Conservation (phyloP, 2,329 filamentous ascomycete genomes). For the Curvularia hawaiiensis region DNA sequence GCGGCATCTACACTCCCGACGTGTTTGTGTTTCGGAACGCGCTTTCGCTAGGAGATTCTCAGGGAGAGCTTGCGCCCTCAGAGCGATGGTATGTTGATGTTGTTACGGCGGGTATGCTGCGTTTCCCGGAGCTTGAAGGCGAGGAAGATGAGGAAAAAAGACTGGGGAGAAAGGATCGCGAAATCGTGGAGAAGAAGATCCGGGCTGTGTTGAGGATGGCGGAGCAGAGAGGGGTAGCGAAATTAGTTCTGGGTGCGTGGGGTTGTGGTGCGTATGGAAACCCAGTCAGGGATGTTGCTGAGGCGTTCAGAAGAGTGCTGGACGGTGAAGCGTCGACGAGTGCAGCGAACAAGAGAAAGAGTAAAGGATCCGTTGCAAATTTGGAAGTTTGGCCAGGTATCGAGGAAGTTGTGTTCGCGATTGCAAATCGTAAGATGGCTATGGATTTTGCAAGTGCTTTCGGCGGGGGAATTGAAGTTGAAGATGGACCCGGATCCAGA, state of each 20-base stretch:
- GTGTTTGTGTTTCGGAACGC: slow-evolving; percentile 62
- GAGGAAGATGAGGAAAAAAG: slow-evolving; percentile 47
- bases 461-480: slow-evolving; percentile 46
- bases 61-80: slow-evolving; percentile 50
- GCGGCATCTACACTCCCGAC: slow-evolving; percentile 62
- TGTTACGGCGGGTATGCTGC: slow-evolving; percentile 62
- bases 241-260: slow-evolving; percentile 66
- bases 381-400: slow-evolving; percentile 52
- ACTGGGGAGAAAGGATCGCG: slow-evolving; percentile 54
- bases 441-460: slow-evolving; percentile 58
- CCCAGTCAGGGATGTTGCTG: slow-evolving; percentile 63
- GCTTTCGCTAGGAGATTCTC: slow-evolving; percentile 32
- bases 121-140: slow-evolving; percentile 59
- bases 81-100: slow-evolving; percentile 65
- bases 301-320: slow-evolving; percentile 56
- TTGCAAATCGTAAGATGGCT: slow-evolving; percentile 59
- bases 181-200: slow-evolving; percentile 62
- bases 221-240: slow-evolving; percentile 51
- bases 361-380: slow-evolving; percentile 16
- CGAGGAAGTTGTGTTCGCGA: slow-evolving; percentile 64
- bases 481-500: slow-evolving; percentile 49
- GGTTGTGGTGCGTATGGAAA: slow-evolving; percentile 69
- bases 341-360: slow-evolving; percentile 31
- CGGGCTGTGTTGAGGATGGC: slow-evolving; percentile 60
- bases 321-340: neutral